Conservation (phyloP, 176 grass and related monocot genomes). For the Triticum turgidum region DNA sequence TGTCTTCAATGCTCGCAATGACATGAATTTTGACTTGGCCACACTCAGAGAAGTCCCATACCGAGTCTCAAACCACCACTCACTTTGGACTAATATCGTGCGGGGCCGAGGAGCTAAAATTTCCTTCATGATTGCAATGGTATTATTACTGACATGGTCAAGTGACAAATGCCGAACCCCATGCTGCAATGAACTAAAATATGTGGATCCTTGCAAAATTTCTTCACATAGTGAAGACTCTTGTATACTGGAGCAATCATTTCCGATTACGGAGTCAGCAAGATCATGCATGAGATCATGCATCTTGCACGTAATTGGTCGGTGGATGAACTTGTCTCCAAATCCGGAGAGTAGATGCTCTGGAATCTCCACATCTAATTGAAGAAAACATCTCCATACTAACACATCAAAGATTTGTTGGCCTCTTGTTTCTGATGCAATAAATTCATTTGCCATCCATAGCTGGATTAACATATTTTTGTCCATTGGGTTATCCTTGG, state of each 20-base stretch:
- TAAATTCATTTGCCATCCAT: constrained; percentile 39
- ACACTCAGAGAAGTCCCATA: too few species aligned
- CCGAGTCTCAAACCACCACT: too few species aligned
- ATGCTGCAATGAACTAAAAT: background rate
- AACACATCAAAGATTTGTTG: constrained; percentile 20
- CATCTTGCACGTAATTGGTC: background rate
- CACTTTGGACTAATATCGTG: too few species aligned
- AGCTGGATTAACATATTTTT: constrained; percentile 30
- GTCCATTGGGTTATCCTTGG: background rate
- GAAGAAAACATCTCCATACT: constrained; percentile 22
- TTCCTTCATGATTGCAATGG: too few species aligned
- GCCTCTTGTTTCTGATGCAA: background rate
- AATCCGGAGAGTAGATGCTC: background rate
- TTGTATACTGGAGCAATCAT: background rate
- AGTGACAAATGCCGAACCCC: background rate
- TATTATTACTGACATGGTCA: fast-evolving
- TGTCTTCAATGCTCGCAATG: too few species aligned
- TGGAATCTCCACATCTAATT: background rate
- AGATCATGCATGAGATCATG: constrained; percentile 46
- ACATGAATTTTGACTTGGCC: too few species aligned
- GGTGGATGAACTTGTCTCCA: too few species aligned
- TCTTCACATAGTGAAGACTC: too few species aligned
- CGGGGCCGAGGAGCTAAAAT: too few species aligned
- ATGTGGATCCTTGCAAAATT: background rate
- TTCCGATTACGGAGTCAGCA: background rate